Percentiles rank a stretch among this genome's conserved stretches.
phyloP scores from a whole-genome alignment of 306 rosid genomes.

The Nissolia schottii region DNA sequence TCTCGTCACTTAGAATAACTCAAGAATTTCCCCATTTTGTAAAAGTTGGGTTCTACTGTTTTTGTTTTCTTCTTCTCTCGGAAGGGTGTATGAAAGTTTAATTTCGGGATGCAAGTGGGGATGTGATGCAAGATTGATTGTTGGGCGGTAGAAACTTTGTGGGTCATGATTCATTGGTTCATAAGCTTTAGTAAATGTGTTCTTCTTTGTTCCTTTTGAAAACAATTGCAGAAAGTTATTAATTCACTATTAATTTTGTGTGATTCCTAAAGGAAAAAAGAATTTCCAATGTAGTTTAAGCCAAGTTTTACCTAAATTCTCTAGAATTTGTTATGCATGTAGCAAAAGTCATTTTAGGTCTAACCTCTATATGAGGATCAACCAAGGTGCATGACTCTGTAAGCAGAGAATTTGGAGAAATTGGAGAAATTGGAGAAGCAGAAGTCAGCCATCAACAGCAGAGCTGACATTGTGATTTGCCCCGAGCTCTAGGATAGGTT shows the following conservation, averaged over 20 bases:
- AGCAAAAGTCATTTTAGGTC: slow-evolving; percentile 33
- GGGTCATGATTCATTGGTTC: background rate
- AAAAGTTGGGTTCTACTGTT: too few species aligned
- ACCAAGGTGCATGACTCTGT: slow-evolving; percentile 21
- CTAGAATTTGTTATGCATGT: slow-evolving; percentile 53
- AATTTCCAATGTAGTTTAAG: slow-evolving; percentile 13
- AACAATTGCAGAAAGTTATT: background rate
- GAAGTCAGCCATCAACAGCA: slow-evolving; percentile 42
- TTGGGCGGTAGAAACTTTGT: too few species aligned
- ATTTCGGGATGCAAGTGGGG: background rate
- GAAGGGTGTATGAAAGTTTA: too few species aligned
- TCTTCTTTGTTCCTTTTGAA: background rate
- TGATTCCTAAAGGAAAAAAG: slow-evolving; percentile 19
- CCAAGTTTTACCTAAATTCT: slow-evolving; percentile 39
- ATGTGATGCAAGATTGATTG: background rate
- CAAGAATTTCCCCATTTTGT: too few species aligned
- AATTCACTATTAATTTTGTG: background rate
- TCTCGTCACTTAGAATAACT: too few species aligned
- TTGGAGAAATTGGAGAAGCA: slow-evolving; percentile 56
- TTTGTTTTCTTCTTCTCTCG: too few species aligned
- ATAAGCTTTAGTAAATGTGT: background rate
- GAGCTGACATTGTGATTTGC: slow-evolving; percentile 46
- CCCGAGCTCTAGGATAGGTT: slow-evolving; percentile 64
- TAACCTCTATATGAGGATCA: slow-evolving; percentile 32
- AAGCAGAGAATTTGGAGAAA: slow-evolving; percentile 47